phyloP scores from a whole-genome alignment of 2,329 filamentous ascomycete genomes.

The Colletotrichum aenigma region DNA sequence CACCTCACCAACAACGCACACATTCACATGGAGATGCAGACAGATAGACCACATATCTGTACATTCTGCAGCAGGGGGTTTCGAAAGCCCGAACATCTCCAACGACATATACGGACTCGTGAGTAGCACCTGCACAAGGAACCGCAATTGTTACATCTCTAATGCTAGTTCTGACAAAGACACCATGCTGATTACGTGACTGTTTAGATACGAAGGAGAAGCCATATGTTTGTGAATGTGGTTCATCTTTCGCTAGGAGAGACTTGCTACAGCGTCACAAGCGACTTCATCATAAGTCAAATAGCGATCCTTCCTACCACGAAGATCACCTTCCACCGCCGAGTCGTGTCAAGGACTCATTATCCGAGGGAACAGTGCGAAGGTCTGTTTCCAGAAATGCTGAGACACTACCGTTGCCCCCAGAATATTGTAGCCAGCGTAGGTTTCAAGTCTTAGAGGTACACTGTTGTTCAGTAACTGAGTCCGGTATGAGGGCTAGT shows the following conservation, averaged over 20 bases:
- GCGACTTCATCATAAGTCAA: not conserved
- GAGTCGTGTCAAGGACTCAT: not conserved
- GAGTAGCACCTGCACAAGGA: not conserved
- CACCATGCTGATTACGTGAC: not conserved
- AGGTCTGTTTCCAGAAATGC: not conserved
- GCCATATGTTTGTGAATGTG: not conserved
- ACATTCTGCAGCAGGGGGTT: not conserved
- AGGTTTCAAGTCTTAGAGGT: not conserved
- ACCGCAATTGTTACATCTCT: not conserved
- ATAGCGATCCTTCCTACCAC: not conserved
- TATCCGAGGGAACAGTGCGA: not conserved
- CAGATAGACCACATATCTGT: not conserved
- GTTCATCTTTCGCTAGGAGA: not conserved
- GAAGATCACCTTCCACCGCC: not conserved
- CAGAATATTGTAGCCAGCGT: not conserved
- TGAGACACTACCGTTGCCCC: not conserved
- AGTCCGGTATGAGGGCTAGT: not conserved
- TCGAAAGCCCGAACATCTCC: not conserved
- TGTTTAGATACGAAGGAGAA: not conserved
- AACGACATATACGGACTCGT: not conserved
- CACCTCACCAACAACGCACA: not conserved
- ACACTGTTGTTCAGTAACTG: not conserved
- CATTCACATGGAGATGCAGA: not conserved
- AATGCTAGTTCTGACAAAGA: not conserved
- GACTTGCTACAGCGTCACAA: not conserved